Base-by-base conservation (phyloP, 1,284 basidiomycete genomes). In the Pseudomicrostroma phylloplanum region DNA sequence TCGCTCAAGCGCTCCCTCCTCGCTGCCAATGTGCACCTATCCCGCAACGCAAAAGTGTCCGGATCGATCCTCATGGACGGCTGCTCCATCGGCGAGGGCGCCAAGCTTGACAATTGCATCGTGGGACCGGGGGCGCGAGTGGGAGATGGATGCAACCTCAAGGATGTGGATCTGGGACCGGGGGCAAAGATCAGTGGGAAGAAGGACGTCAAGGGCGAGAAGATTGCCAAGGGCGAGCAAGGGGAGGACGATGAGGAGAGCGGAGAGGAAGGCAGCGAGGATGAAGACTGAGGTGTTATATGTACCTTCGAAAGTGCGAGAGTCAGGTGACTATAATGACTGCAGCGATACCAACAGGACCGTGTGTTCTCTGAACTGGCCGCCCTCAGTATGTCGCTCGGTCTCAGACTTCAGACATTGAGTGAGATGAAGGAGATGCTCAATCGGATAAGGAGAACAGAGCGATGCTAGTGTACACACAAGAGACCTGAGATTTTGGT, bases 101-200 rank as follows among this genome's bases (percentile, higher is more conserved):
- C 88, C 17, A 92, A 91, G 77, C 81, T 98, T 6, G 94, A 97
- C 55, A 89, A 89, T 49, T 90, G 87, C 67, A 89, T 97, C 56
- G 81, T 97, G 1, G 90, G 92, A 15, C 86, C 86, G 62, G 88
- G 88, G 66, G 91, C 89, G 0, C 86, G 85, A 64, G 83, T 97
- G 15, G 91, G 92, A 8, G 83, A 84, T 48, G 90, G 89, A 75
- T 87, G 89, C 0, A 86, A 88, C 68, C 82, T 97, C 64, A 84
- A 85, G 61, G 86, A 88, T 60, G 93, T 91, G 77, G 86, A 96
- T 46, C 88, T 92, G 1, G 92, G 93, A 66, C 87, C 89, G 6
- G 90, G 91, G 0, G 94, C 89, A 73, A 89, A 91, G 72, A 87
- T 92, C 12, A 40, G 64, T 39, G 62, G 67, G 36, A 71, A 66